Evolutionary conservation across 2,329 filamentous ascomycete species (phyloP), one percentile per base, ranked within the genome.

Genomic region (Thielaviopsis musarum): DNA sequence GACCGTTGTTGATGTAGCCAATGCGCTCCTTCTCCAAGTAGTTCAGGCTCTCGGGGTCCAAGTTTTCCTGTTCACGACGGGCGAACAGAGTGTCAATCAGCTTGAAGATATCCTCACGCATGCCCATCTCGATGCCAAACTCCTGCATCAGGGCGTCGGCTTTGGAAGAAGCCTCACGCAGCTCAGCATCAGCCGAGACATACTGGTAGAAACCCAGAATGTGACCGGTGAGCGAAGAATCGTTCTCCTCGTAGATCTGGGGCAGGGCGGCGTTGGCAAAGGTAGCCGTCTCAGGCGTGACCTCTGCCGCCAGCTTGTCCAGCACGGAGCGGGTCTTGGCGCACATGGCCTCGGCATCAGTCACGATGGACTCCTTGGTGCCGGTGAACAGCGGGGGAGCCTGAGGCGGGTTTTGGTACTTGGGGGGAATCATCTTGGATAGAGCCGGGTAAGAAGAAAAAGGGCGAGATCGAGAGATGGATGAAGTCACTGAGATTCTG

Each of bases 131-230:
- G 64, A 91, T 91, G 59, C 75, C 73, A 66, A 88, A 90, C 64
- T 91, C 85, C 66, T 87, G 81, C 73, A 89, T 80, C 62, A 88
- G 73, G 71, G 84, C 83, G 69, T 89, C 84, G 0, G 87, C 85
- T 68, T 90, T 82, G 62, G 82, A 86, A 2, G 85, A 88, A 15
- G 87, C 86, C 72, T 89, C 82, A 41, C 88, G 81, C 54, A 93
- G 75, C 58, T 76, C 78, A 63, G 79, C 77, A 66, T 88, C 77
- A 0, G 77, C 79, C 19, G 85, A 89, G 3, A 91, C 85, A 64
- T 87, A 83, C 67, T 90, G 85, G 70, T 91, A 91, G 72, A 93
- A 91, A 64, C 83, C 82, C 58, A 91, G 72, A 64, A 90, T 90
- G 62, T 83, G 77, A 54, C 76, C 72, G 63, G 77, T 75, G 26